Base-by-base conservation (phyloP, 768 basidiomycete species). In the Mycena vulgaris region DNA sequence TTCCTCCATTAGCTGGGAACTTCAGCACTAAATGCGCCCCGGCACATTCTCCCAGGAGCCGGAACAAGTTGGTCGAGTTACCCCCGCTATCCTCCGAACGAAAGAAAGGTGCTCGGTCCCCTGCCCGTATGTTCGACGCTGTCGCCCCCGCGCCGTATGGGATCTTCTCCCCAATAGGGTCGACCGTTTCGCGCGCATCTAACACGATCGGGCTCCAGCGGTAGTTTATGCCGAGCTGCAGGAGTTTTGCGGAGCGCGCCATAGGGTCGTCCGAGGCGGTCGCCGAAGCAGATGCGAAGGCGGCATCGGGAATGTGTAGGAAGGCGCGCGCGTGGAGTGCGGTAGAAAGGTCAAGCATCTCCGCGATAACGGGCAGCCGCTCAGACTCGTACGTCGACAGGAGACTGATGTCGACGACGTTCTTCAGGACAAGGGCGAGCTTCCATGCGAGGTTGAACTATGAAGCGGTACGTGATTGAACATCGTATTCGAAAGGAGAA, bases 401-500 rank as follows among this genome's bases (percentile, higher is more conserved):
- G 21, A 52, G 51, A 7, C 17, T n/a, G 7, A 2, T 9, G 7
- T 27, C 19, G 2, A 30, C 51, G 19, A 9, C 8, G 17, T 23
- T 23, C 19, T 52, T 52, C 7, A 52, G 19, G 3, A 52, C 51
- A 6, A 52, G 30, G 4, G 51, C 51, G 21, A 52, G 28, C 23
- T 52, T 52, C 51, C 51, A 52, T 8, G 51, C 51, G 23, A 52
- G 51, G 30, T 52, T 52, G 30, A 52, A 52, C 30, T 52, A 23
- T 45, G 39, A 39, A n/a, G n/a, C n/a, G 39, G 39, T 39, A 16
- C 13, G 42, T n/a, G 42, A 45, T 45, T 6, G 35, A 6, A 37
- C 14, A 31, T 2, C 33, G 16, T 17, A 4, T 52, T 23, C 7
- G 5, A 17, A 19, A 17, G 2, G 51, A 21, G 7, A 25, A 13